Evolutionary conservation across 2,329 filamentous ascomycete genomes (phyloP), one percentile per base, ranked within the genome.

Genomic region (Aureobasidium leucospermi): DNA sequence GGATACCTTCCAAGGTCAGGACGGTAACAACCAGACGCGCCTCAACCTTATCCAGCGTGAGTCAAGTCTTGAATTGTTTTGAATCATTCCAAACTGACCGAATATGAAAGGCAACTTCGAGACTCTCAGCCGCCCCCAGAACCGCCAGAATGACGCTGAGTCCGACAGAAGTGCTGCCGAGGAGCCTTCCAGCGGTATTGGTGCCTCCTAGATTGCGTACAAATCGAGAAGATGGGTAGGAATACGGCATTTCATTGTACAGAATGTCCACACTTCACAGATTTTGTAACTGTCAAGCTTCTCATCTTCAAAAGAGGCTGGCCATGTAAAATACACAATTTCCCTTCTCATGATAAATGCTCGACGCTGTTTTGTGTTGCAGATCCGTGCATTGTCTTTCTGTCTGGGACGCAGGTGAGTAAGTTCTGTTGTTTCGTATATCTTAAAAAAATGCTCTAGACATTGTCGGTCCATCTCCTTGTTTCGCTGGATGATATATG

Each of bases 31-130:
- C 67, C 80, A 79, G 65, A 82, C 74, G 58, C 70, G 76, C 52
- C 72, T 96, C 69, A 92, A 79, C 74, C 79, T 97, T 67, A 74
- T 87, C 53, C 90, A 96, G 77, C 86, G 93, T 96, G 85, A 69
- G 89, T 80, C 23, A 13, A 55, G 52, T 41, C 28, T 32, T 19
- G 55, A 15, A n/a, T 45, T 6, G n/a, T 60, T 15, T 31, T 32
- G 48, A 61, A 53, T 23, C 6, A 23, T n/a, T 31, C 3, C 4
- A 41, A 36, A 41, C 42, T 43, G 36, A 62, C 34, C 39, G 58
- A 34, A 58, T 58, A 60, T 42, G 61, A 45, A 62, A 82, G 80
- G 70, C 65, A 74, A 69, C 65, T 68, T 82, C 56, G 78, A 82
- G 63, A 73, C 79, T 49, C 75, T 82, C 61, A 74, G 74, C 61